Evolutionary conservation across 345 rosid genomes (phyloP), one percentile per base, ranked within the genome.

Genomic region (Fremontodendron californicum): DNA sequence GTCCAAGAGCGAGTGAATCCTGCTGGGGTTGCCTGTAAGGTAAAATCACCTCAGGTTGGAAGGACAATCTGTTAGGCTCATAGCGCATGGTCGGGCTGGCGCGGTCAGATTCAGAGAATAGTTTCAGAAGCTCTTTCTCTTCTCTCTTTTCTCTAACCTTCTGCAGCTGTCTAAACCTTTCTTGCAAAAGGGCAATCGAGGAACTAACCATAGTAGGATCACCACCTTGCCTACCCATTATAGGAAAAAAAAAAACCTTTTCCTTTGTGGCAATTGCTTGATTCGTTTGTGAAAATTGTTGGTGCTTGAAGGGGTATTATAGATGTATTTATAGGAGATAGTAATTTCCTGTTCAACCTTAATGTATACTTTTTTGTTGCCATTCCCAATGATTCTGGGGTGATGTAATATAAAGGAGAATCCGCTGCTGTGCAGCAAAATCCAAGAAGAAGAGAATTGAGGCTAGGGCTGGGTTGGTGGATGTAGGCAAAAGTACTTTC

Each of bases 151-250:
- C 91, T 75, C 85, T 88, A 63, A 77, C 85, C 79, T 82, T 88
- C 78, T 91, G 87, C 25, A 91, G 80, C 78, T 88, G 83, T 23
- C 84, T 88, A 67, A 91, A 89, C 82, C 96, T 87, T 71, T 91
- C 93, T 79, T 87, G 93, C 68, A 91, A 75, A 46, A 91, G 92
- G 25, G 96, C 91, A 37, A 91, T 90, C 27, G 96, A 91, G 65
- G 96, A 88, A 69, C 52, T 84, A 37, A 63, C 88, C 79, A 75
- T 65, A 11, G 83, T 80, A 43, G 89, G 74, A 65, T 88, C 85
- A 35, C 81, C 77, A 60, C 79, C 78, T 79, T 87, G 81, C 85
- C 86, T 85, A 35, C 91, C 85, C 92, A 89, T 88, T 49, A 18
- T 16, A 45, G 71, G 40, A 55, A 37, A 9, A 52, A 52, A 18